Conservation (phyloP, 345 rosid species). For the Conringia planisiliqua region DNA sequence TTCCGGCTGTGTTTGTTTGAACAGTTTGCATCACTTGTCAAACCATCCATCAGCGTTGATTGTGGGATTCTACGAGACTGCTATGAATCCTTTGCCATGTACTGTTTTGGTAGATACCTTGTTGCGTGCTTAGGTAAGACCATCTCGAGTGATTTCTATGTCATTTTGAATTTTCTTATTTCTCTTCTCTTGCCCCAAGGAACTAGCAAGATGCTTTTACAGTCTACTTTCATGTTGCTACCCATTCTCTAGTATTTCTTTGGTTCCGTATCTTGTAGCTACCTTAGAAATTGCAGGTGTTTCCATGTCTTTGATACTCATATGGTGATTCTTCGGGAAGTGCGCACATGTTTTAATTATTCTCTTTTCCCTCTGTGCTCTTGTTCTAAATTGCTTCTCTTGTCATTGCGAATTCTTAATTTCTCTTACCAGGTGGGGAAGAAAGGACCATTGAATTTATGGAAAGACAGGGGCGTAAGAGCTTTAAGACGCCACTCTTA, state of each 20-base stretch:
- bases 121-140: constrained; percentile 93
- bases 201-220: background rate
- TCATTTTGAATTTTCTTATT: background rate
- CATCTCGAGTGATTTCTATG: background rate
- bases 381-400: background rate
- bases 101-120: constrained; percentile 99
- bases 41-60: constrained; percentile 89
- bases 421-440: constrained; percentile 68
- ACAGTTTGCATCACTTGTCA: constrained; percentile 86
- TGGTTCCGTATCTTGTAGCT: background rate
- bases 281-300: background rate
- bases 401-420: background rate
- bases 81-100: constrained; percentile 99
- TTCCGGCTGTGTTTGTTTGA: background rate
- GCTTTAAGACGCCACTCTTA: constrained; percentile 58
- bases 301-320: constrained; percentile 2
- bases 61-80: constrained; percentile 90
- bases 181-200: background rate
- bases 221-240: background rate
- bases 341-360: background rate
- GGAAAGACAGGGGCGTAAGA: constrained; percentile 81
- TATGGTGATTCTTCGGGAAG: background rate
- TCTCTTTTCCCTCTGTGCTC: background rate
- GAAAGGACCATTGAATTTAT: constrained; percentile 82
- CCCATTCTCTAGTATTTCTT: background rate